Conservation (phyloP, 2,329 filamentous ascomycete genomes). For the Aureobasidium namibiae region DNA sequence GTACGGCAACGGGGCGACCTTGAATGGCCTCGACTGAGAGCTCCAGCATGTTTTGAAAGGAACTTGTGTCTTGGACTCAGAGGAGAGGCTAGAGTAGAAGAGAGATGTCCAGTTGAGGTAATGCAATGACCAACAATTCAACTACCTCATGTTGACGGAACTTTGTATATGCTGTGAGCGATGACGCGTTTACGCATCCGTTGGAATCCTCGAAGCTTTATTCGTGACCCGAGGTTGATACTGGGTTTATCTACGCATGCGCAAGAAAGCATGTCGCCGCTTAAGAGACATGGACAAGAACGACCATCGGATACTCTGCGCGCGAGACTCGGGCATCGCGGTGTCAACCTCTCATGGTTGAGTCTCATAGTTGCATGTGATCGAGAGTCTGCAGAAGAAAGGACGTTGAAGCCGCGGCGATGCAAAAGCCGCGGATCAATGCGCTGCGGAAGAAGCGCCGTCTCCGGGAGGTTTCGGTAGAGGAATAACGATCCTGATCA, state of each 20-base stretch:
- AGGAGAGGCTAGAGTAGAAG: background rate
- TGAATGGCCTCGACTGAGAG: background rate
- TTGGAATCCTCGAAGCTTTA: background rate
- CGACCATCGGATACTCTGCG: too few relatives aligned
- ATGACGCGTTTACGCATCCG: background rate
- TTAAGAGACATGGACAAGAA: background rate
- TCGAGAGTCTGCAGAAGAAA: background rate
- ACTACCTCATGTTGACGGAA: background rate
- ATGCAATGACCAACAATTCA: background rate
- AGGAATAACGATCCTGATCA: too few relatives aligned
- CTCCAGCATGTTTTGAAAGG: background rate
- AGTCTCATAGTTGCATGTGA: background rate
- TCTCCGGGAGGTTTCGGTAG: too few relatives aligned
- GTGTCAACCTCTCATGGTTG: background rate
- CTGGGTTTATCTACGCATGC: background rate
- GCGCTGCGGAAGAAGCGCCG: too few relatives aligned
- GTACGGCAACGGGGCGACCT: constrained; percentile 29
- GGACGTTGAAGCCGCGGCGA: background rate
- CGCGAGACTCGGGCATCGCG: background rate
- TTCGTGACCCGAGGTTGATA: background rate
- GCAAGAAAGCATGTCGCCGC: background rate
- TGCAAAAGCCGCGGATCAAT: background rate
- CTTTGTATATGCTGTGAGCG: background rate
- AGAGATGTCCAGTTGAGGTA: background rate
- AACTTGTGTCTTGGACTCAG: background rate